Evolutionary conservation across 2,329 filamentous ascomycete genomes (phyloP), one percentile per base, ranked within the genome.

Genomic region (Calonectria montana): DNA sequence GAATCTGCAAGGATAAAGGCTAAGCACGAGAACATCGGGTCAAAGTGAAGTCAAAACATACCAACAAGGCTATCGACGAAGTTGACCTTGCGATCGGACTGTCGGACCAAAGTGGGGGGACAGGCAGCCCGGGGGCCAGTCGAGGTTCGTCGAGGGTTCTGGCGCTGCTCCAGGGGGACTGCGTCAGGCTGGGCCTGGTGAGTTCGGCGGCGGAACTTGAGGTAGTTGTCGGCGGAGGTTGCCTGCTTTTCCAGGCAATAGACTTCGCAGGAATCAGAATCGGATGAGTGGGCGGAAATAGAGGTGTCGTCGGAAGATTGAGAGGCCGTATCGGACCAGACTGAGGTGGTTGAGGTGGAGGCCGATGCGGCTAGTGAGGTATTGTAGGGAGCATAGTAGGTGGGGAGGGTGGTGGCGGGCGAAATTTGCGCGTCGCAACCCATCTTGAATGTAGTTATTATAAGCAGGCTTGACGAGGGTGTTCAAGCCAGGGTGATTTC

Each of bases 1-100:
- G 96, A 97, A 91, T 98, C 96, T 98, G 89, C 67, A 74, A 72
- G 61, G 59, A 62, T 48, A 31, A 79, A 77, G 74, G 82, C 84
- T 85, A 80, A 84, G 82, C 73, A 79, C 61, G 71, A 53, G 74
- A 66, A 75, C 73, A 72, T 48, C 45, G 23, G 31, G 64, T 35
- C 18, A 50, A 64, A 72, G 69, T 61, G 75, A 75, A 75, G 77
- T 75, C 74, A 81, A 78, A 83, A 88, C 96, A 94, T 95, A 98
- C 96, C 96, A 87, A 98, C 96, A 84, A 98, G 94, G 84, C 93
- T 97, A 85, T 98, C 96, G 85, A 98, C 96, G 82, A 98, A 98
- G 85, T 94, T 96, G 82, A 94, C 91, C 88, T 98, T 98, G 82
- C 96, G 94, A 86, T 98, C 95, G 81, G 92, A 91, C 87, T 98